Percentiles rank a stretch among this genome's conserved stretches.
phyloP scores from a whole-genome alignment of 768 basidiomycete genomes.

The Kwoniella heveanensis region DNA sequence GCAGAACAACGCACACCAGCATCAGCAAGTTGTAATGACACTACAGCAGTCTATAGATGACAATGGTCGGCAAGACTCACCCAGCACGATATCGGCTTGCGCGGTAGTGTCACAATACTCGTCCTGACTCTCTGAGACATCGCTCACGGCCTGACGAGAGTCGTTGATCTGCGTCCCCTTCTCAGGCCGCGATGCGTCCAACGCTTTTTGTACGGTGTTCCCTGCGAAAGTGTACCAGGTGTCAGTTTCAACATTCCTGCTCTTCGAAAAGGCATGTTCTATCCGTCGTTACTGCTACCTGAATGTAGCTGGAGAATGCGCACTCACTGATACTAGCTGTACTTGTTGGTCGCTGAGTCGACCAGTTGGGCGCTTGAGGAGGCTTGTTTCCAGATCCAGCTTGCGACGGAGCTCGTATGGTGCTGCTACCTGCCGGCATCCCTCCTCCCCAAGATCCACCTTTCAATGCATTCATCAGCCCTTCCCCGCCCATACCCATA shows the following conservation, averaged over 20 bases:
- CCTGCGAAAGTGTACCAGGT: slow-evolving; percentile 13
- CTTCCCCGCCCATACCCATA: slow-evolving; percentile 5
- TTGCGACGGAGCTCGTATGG: not conserved
- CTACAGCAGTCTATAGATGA: too few relatives aligned
- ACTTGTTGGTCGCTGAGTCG: slow-evolving; percentile 34
- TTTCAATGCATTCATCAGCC: slow-evolving; percentile 17
- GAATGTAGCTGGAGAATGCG: not conserved
- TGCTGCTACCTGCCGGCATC: not conserved
- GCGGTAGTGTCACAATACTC: slow-evolving; percentile 53
- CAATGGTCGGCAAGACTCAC: slow-evolving; percentile 20
- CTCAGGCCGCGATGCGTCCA: slow-evolving; percentile 56
- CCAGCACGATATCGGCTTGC: slow-evolving; percentile 43
- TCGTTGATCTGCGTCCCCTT: slow-evolving; percentile 51
- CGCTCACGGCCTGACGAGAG: slow-evolving; percentile 46
- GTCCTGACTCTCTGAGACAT: slow-evolving; percentile 56
- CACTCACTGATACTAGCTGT: slow-evolving; percentile 42
- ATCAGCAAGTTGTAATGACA: not conserved
- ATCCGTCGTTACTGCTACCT: too few relatives aligned
- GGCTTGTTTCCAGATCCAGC: not conserved
- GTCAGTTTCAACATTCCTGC: not conserved
- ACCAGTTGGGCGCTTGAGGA: slow-evolving; percentile 8
- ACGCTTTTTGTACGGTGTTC: slow-evolving; percentile 46
- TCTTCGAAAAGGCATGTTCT: not conserved
- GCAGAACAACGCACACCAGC: not conserved
- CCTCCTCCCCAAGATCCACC: slow-evolving; percentile 12